Evolutionary conservation across 345 rosid genomes (phyloP).

Genomic region (Firmiana major): DNA sequence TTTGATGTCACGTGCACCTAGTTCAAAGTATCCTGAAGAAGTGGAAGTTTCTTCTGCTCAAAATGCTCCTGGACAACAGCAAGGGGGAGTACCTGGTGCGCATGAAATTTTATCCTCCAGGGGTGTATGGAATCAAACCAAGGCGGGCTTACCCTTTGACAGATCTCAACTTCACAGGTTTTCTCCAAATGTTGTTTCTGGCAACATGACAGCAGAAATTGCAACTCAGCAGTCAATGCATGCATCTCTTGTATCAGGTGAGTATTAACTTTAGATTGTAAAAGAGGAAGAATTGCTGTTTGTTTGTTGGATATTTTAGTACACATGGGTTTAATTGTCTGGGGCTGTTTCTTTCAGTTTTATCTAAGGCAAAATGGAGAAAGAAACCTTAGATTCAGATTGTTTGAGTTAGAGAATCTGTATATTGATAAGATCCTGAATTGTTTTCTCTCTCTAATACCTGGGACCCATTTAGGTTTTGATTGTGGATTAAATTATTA

Average conservation of each 20-base stretch:
- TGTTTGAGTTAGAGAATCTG: constrained; percentile 2
- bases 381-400: not conserved
- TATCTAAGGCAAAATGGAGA: not conserved
- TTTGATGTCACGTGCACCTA: constrained; percentile 18
- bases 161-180: constrained; percentile 50
- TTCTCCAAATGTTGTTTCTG: constrained; percentile 36
- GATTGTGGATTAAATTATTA: not conserved
- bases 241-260: constrained; percentile 39
- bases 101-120: constrained; percentile 40
- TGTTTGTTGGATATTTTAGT: not conserved
- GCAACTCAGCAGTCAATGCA: constrained; percentile 33
- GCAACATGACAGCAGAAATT: constrained; percentile 32
- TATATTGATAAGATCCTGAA: not conserved
- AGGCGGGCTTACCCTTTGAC: constrained; percentile 39
- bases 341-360: not conserved
- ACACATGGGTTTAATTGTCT: not conserved
- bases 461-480: not conserved
- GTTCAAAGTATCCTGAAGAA: constrained; percentile 32
- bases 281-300: constrained; percentile 1
- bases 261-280: constrained; percentile 10
- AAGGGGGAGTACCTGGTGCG: constrained; percentile 29
- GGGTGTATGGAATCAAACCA: constrained; percentile 43
- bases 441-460: not conserved
- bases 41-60: constrained; percentile 42
- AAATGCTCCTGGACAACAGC: constrained; percentile 34